These are phyloP conservation scores for Hygrophila difformis DNA, from an alignment of 257 asterid species.

Conservation along the genomic window DNA sequence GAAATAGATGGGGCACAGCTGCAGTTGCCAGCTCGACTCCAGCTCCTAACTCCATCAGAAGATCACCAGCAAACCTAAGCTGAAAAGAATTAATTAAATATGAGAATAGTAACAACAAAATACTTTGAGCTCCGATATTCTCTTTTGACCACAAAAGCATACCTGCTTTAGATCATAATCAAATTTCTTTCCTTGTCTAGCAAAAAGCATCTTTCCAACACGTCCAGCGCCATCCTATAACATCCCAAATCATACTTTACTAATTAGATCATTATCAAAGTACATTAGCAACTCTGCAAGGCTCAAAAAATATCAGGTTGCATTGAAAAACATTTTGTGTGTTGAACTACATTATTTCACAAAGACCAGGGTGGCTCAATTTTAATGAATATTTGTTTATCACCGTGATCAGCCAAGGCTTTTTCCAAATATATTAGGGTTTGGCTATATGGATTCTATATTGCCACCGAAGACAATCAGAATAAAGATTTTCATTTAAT, in stretches of 20 bases:
- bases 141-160: constrained; percentile 11
- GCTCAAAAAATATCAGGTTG: neutral
- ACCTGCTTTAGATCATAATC: constrained; percentile 98
- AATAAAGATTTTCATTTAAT: no score
- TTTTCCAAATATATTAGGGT: no score
- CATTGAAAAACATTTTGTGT: neutral
- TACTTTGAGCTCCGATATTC: neutral
- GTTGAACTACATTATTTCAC: constrained; percentile 7
- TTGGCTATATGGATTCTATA: no score
- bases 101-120: constrained; percentile 12
- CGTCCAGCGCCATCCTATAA: constrained; percentile 97
- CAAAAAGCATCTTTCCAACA: constrained; percentile 94
- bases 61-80: constrained; percentile 98
- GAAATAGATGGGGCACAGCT: constrained; percentile 81
- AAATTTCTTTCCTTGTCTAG: constrained; percentile 96
- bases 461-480: no score
- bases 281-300: neutral
- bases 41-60: constrained; percentile 97
- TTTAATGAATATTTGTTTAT: constrained; percentile 1
- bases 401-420: no score
- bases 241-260: constrained; percentile 4
- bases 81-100: constrained; percentile 23
- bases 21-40: constrained; percentile 93
- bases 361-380: constrained; percentile 11
- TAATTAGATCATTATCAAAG: constrained; percentile 8